Evolutionary conservation across 306 rosid genomes (phyloP).

Genomic region (Glycine tomentella): DNA sequence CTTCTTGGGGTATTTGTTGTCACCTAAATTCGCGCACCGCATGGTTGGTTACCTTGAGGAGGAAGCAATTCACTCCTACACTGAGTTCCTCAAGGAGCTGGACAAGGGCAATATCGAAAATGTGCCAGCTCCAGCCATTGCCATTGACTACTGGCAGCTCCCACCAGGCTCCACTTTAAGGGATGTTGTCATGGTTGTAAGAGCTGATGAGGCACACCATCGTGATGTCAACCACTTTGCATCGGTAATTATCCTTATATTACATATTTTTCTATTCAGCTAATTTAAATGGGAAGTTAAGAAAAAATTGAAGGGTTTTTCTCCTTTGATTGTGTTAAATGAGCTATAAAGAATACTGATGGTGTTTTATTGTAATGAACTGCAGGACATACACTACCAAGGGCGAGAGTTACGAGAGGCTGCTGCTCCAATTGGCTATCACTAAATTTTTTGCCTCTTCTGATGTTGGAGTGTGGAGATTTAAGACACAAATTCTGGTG

Average conservation of each 20-base stretch:
- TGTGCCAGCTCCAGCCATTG: slow-evolving; percentile 79
- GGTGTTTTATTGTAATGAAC: slow-evolving; percentile 34
- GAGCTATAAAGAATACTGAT: neutral
- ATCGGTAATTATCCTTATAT: slow-evolving; percentile 53
- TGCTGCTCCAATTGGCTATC: slow-evolving; percentile 79
- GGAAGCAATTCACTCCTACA: slow-evolving; percentile 83
- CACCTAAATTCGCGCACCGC: slow-evolving; percentile 81
- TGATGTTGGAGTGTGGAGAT: slow-evolving; percentile 10
- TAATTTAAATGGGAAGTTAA: neutral
- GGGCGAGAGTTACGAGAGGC: slow-evolving; percentile 68
- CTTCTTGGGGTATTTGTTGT: slow-evolving; percentile 67
- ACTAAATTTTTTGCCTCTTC: slow-evolving; percentile 44
- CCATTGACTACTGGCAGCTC: slow-evolving; percentile 80
- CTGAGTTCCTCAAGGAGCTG: slow-evolving; percentile 74
- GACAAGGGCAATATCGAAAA: slow-evolving; percentile 76
- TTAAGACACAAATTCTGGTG: neutral
- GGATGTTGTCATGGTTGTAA: slow-evolving; percentile 72
- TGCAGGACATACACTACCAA: slow-evolving; percentile 80
- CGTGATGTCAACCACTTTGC: slow-evolving; percentile 89
- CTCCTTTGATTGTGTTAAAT: neutral
- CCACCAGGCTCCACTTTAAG: slow-evolving; percentile 63
- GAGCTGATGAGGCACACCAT: slow-evolving; percentile 88
- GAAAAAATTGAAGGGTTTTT: neutral
- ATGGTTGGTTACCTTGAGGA: slow-evolving; percentile 89
- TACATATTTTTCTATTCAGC: neutral